Evolutionary conservation across 179 eudicot species (phyloP), one percentile per base, ranked within the genome.

Genomic region (Nepenthes alata): DNA sequence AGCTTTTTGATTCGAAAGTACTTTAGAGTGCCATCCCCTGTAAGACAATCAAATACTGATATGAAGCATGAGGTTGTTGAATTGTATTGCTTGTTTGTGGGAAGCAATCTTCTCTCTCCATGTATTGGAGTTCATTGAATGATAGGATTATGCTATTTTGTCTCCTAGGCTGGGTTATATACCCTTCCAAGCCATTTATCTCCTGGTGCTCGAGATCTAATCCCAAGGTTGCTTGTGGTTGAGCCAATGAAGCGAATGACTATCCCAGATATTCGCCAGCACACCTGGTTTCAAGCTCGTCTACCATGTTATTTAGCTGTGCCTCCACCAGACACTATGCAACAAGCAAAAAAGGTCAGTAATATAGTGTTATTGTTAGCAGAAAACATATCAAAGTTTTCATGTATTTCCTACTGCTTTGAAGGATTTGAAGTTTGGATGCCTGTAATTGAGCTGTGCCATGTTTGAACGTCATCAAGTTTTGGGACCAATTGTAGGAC

Each of bases 181-280:
- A 85, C 97, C 25, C 97, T 87, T 59, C 98, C 94, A n/a, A 85
- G 97, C 63, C 98, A 93, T 72, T 77, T 93, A 63, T 93, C 98
- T 9, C 69, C 83, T 56, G 83, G 89, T 55, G 97, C 98, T 35
- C 81, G 88, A 72, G 94, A 89, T 80, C 75, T 93, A 72, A 93
- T 93, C 62, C 91, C 97, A 51, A 80, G 97, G 80, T 75, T 93
- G 95, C 95, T 93, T 70, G 84, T 85, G 55, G 98, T 93, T 70
- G 91, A 90, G 65, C 97, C 98, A 45, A 82, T 82, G 89, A 93
- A 83, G 70, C 78, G 98, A 11, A 85, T 93, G 68, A 90, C 91
- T 55, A 90, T 93, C 71, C 87, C 95, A 49, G 90, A 89, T 70
- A 90, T 93, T 72, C 90, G 98, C 53, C 80, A 76, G 55, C 95